Conservation (phyloP, 768 basidiomycete species). For the Saitozyma podzolica region DNA sequence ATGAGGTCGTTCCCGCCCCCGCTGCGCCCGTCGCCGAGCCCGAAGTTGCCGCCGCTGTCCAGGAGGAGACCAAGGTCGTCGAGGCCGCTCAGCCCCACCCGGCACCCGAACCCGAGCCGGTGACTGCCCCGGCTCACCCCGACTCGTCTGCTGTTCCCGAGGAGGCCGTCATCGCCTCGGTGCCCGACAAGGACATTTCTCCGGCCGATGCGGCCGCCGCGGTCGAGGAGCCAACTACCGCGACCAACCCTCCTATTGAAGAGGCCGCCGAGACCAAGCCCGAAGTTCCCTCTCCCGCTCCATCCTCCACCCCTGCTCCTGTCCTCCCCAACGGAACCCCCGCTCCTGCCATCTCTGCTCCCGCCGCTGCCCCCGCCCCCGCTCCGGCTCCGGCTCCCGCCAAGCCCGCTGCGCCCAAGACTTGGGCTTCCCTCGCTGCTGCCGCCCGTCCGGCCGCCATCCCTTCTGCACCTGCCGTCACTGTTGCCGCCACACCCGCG, state of each 20-base stretch:
- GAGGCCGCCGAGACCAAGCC: conserved; percentile 7
- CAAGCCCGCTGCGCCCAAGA: conserved; percentile 28
- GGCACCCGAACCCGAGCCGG: conserved; percentile 29
- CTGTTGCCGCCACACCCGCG: conserved; percentile 60
- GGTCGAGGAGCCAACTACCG: conserved; percentile 40
- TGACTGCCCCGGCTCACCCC: conserved; percentile 56
- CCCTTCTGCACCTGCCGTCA: conserved; percentile 54
- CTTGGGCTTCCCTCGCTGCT: conserved; percentile 26
- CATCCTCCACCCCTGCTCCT: conserved; percentile 11
- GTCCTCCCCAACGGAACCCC: conserved; percentile 16
- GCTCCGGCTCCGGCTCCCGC: conserved; percentile 24
- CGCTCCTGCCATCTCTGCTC: conserved; percentile 15
- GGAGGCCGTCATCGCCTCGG: conserved; percentile 37
- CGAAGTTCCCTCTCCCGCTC: neutral
- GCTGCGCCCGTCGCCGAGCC: conserved; percentile 15
- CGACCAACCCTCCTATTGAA: conserved; percentile 29
- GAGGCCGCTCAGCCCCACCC: conserved; percentile 17
- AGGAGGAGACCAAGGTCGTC: conserved; percentile 11
- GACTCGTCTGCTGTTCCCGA: conserved; percentile 28
- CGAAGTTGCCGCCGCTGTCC: conserved; percentile 4
- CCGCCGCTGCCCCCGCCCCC: conserved; percentile 48
- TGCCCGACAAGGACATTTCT: conserved; percentile 40
- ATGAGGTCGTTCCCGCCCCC: conserved; percentile 10
- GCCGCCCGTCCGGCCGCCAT: conserved; percentile 46
- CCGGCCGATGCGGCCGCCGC: conserved; percentile 41